These are phyloP conservation scores for Phylloporus sp. DNA, from an alignment of 768 basidiomycete genomes.

Conservation along the genomic window DNA sequence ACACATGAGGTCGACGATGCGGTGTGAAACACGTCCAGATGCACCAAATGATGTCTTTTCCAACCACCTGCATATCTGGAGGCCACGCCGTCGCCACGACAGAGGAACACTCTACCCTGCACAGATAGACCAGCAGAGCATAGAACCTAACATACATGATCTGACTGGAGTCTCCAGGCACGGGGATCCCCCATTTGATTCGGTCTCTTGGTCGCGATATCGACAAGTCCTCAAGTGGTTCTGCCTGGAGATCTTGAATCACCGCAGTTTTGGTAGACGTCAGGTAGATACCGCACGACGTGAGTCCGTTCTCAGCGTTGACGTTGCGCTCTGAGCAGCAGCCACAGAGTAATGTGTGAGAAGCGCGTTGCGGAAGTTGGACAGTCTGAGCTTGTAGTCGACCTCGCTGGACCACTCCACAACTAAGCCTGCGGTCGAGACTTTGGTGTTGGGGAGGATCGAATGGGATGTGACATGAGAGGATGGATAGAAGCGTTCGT, in stretches of 20 bases:
- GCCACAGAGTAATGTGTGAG: constrained; percentile 43
- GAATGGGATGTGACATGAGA: constrained; percentile 24
- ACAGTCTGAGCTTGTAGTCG: constrained; percentile 87
- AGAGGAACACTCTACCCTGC: constrained; percentile 61
- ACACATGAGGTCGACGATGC: background rate
- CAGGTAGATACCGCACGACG: constrained; percentile 50
- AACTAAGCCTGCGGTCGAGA: constrained; percentile 68
- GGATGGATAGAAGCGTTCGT: constrained; percentile 78
- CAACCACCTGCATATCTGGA: constrained; percentile 81
- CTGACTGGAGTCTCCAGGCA: constrained; percentile 73
- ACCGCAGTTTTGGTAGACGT: constrained; percentile 53
- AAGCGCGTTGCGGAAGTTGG: constrained; percentile 57
- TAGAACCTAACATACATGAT: constrained; percentile 97
- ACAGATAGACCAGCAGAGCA: constrained; percentile 80
- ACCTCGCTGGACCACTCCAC: constrained; percentile 83
- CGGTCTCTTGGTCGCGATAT: constrained; percentile 76
- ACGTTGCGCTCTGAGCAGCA: constrained; percentile 17
- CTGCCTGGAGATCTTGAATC: constrained; percentile 39
- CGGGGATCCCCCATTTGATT: constrained; percentile 80
- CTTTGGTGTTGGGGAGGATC: constrained; percentile 20
- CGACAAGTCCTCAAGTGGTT: constrained; percentile 67
- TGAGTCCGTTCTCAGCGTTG: constrained; percentile 7
- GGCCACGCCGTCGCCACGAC: constrained; percentile 54
- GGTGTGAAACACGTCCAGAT: constrained; percentile 5
- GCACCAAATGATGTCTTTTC: constrained; percentile 85